These are phyloP conservation scores for Clathrus columnatus DNA, from an alignment of 768 basidiomycete genomes.

Conservation along the genomic window DNA sequence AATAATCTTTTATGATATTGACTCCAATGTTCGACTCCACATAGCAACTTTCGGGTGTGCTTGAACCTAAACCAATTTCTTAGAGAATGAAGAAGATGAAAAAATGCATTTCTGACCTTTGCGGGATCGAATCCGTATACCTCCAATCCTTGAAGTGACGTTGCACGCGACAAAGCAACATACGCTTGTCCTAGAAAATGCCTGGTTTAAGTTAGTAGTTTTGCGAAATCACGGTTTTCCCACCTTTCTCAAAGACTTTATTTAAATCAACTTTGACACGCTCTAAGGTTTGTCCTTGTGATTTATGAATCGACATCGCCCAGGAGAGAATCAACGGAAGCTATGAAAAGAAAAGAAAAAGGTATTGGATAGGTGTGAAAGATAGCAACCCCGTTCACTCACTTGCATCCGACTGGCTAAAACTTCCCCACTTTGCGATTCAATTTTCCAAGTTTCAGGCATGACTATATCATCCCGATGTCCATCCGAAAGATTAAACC, in stretches of 20 bases:
- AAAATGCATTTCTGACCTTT: conserved; percentile 41
- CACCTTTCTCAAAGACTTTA: conserved; percentile 88
- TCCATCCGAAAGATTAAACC: conserved; percentile 52
- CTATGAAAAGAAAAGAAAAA: conserved; percentile 29
- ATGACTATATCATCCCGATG: conserved; percentile 46
- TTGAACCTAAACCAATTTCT: conserved; percentile 38
- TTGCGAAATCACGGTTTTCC: conserved; percentile 11
- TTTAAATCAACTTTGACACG: conserved; percentile 91
- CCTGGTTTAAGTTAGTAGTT: not conserved
- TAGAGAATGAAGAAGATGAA: not conserved
- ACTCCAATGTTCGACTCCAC: conserved; percentile 66
- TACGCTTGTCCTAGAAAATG: conserved; percentile 64
- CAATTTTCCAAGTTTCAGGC: conserved; percentile 78
- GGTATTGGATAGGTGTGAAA: not conserved
- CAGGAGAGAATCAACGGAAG: conserved; percentile 84
- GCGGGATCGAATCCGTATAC: conserved; percentile 67
- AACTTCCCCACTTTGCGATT: conserved; percentile 78
- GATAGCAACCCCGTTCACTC: conserved; percentile 15
- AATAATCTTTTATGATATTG: conserved; percentile 22
- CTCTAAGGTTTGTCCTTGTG: conserved; percentile 93
- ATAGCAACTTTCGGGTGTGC: conserved; percentile 63
- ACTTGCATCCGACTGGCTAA: conserved; percentile 79
- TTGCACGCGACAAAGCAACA: conserved; percentile 84
- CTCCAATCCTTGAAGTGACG: conserved; percentile 75
- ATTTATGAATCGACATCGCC: conserved; percentile 99